Evolutionary conservation across 169 alveolate species (phyloP).

Genomic region (Perkinsus marinus): DNA sequence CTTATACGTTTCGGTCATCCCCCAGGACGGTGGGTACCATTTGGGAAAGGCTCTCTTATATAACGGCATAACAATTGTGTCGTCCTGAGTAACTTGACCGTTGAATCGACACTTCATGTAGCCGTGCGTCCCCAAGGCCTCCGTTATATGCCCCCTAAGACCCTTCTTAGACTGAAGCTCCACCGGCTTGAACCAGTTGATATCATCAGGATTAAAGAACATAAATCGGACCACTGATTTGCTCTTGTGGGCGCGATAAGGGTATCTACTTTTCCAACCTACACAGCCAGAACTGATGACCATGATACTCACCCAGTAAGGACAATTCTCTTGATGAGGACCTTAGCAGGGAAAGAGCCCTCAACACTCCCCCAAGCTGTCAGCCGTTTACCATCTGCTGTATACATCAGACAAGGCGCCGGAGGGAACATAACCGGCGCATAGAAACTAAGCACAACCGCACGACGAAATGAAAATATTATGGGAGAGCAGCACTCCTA

Average conservation of each 20-base stretch:
- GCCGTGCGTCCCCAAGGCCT: constrained; percentile 98
- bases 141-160: constrained; percentile 87
- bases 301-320: constrained; percentile 70
- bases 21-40: constrained; percentile 61
- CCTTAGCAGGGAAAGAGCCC: constrained; percentile 77
- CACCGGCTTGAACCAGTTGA: constrained; percentile 83
- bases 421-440: not conserved
- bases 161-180: constrained; percentile 92
- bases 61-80: constrained; percentile 71
- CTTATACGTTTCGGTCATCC: not conserved
- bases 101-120: constrained; percentile 93
- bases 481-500: too few species aligned
- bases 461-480: too few species aligned
- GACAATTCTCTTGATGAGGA: constrained; percentile 85
- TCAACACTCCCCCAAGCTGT: constrained; percentile 71
- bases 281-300: not conserved
- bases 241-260: constrained; percentile 77
- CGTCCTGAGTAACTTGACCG: constrained; percentile 80
- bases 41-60: constrained; percentile 83
- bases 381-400: not conserved
- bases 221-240: constrained; percentile 89
- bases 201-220: constrained; percentile 93
- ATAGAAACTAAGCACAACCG: not conserved
- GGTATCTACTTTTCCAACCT: constrained; percentile 40
- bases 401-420: not conserved